Conservation (phyloP, 306 rosid species). For the Bauhinia variegata region DNA sequence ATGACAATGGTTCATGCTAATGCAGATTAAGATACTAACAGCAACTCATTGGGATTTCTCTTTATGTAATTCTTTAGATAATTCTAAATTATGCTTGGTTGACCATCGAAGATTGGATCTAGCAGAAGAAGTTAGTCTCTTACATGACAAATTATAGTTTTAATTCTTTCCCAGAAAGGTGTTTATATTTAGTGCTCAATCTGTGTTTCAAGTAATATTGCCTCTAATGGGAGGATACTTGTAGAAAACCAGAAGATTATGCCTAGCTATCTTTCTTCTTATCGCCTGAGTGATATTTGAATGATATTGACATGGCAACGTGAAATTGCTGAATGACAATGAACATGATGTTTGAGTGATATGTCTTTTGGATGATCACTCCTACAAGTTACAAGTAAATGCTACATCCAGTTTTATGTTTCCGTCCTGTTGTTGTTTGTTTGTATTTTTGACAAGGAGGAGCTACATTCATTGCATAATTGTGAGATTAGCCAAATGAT, state of each 20-base stretch:
- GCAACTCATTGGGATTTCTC: no score
- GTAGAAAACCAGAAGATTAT: no score
- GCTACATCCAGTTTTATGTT: not conserved
- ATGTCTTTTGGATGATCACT: not conserved
- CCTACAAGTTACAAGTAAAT: not conserved
- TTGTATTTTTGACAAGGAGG: not conserved
- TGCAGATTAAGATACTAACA: not conserved
- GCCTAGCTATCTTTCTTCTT: no score
- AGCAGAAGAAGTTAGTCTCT: no score
- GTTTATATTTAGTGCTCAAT: no score
- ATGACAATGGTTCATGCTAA: not conserved
- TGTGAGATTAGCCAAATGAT: not conserved
- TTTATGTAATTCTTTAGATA: not conserved
- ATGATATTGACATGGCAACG: not conserved
- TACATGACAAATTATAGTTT: no score
- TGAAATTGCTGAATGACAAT: not conserved
- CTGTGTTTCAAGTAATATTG: no score
- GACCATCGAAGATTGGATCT: no score
- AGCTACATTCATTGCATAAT: not conserved
- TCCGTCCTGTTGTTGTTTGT: no score
- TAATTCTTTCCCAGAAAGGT: no score
- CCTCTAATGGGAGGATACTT: no score
- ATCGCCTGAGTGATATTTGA: no score
- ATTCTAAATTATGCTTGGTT: slow-evolving; percentile 2
- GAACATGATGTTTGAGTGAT: slow-evolving; percentile 7